A percentile compares a stretch with the other conserved stretches of the same genome.
phyloP scores from a whole-genome alignment of 257 asterid genomes.

The Phtheirospermum japonicum region DNA sequence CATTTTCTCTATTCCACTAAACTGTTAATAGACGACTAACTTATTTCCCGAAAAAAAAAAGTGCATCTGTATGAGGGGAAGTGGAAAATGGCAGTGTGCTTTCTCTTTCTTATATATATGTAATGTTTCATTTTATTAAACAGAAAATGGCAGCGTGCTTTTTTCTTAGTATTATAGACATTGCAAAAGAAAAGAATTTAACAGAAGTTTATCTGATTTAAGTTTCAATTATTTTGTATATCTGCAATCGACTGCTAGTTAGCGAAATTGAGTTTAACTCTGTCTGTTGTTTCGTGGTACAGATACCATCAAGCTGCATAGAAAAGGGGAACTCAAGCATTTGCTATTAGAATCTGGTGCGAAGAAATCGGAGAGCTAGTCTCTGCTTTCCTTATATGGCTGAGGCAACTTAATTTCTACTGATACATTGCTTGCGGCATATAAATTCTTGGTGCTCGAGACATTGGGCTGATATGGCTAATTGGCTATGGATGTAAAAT shows the following conservation, averaged over 20 bases:
- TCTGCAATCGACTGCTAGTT: neutral
- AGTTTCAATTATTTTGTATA: no score
- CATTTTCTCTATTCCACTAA: no score
- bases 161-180: no score
- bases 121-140: no score
- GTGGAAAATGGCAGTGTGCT: no score
- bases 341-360: constrained; percentile 59
- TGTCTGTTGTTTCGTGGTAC: constrained; percentile 26
- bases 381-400: neutral
- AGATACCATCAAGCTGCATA: constrained; percentile 63
- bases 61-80: no score
- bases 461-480: neutral
- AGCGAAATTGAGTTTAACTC: neutral
- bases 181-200: no score
- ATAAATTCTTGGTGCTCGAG: neutral
- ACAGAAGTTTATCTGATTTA: no score
- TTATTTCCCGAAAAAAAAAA: no score
- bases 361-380: constrained; percentile 35
- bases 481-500: neutral
- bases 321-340: constrained; percentile 61
- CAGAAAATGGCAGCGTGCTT: no score
- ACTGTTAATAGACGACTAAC: no score
- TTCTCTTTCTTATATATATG: no score
- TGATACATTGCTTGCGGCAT: neutral
- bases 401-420: neutral